Evolutionary conservation across 2,329 filamentous ascomycete species (phyloP).

Genomic region (Epichloe sibirici): DNA sequence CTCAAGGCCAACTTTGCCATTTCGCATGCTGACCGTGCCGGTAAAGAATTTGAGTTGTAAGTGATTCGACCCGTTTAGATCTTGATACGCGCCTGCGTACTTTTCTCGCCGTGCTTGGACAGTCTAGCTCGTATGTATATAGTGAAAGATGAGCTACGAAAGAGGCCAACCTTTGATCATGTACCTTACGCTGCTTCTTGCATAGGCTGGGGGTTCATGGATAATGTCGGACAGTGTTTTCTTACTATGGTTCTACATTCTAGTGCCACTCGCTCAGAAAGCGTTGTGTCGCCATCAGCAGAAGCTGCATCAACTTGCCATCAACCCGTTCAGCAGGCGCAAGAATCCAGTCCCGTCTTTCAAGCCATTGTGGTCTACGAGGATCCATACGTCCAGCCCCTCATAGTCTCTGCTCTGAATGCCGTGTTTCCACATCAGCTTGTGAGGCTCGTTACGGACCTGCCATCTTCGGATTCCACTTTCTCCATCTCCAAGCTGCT

Average conservation of each 20-base stretch:
- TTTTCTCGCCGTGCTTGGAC: conserved; percentile 3
- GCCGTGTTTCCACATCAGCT: conserved; percentile 42
- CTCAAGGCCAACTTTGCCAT: conserved; percentile 90
- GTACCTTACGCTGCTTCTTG: conserved; percentile 15
- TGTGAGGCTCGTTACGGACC: conserved; percentile 43
- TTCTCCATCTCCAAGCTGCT: conserved; percentile 25
- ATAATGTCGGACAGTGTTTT: conserved; percentile 15
- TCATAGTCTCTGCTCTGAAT: conserved; percentile 63
- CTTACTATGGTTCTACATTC: conserved; percentile 18
- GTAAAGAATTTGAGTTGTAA: conserved; percentile 59
- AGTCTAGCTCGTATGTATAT: conserved; percentile 9
- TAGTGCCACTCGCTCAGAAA: conserved; percentile 13
- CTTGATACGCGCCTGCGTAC: neutral
- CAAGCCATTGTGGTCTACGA: conserved; percentile 75
- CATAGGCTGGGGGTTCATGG: conserved; percentile 14
- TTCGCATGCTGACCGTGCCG: conserved; percentile 22
- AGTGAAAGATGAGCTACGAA: conserved; percentile 4
- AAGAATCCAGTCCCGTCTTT: conserved; percentile 5
- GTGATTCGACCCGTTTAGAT: neutral
- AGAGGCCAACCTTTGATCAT: conserved; percentile 8
- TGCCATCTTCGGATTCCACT: conserved; percentile 17
- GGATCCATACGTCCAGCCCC: conserved; percentile 77
- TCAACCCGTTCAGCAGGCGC: conserved; percentile 2
- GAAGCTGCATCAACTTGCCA: conserved; percentile 11
- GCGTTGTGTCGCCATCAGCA: conserved; percentile 5